A percentile compares a stretch with the other conserved stretches of the same genome.
phyloP scores from a whole-genome alignment of 202 grass and related monocot species.

The Panicum hallii region DNA sequence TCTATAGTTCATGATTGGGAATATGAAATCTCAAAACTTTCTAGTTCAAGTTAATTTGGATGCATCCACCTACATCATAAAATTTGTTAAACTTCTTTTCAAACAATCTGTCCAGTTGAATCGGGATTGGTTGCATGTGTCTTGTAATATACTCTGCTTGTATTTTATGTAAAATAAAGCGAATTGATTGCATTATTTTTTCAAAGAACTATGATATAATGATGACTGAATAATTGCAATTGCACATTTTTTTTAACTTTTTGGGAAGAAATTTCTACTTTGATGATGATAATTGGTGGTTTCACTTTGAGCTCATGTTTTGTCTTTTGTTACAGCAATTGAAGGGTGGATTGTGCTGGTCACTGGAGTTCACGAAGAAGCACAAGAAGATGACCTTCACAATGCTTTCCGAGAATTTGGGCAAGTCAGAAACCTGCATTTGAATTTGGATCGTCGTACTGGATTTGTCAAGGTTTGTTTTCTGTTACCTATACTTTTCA shows the following conservation, averaged over 20 bases:
- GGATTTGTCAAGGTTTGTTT: conserved; percentile 93
- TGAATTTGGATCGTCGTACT: conserved; percentile 94
- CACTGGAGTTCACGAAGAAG: conserved; percentile 95
- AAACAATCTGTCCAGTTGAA: neutral
- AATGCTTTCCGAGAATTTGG: conserved; percentile 85
- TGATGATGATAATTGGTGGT: neutral
- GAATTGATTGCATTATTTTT: neutral
- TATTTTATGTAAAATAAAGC: neutral
- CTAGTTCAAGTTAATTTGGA: neutral
- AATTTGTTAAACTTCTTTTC: neutral
- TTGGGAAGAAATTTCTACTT: neutral
- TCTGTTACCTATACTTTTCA: neutral
- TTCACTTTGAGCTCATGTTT: conserved; percentile 28
- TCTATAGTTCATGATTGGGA: neutral
- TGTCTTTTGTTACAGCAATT: conserved; percentile 61
- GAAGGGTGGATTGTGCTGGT: conserved; percentile 96
- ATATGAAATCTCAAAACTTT: neutral
- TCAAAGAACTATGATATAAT: neutral
- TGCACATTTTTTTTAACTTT: neutral
- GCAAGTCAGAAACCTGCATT: conserved; percentile 93
- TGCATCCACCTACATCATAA: neutral
- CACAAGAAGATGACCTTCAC: conserved; percentile 92
- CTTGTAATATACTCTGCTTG: neutral
- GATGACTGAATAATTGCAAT: neutral
- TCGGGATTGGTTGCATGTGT: neutral